These are phyloP conservation scores for Saprolegnia diclina DNA, from an alignment of 352 stramenopile species.

Conservation along the genomic window DNA sequence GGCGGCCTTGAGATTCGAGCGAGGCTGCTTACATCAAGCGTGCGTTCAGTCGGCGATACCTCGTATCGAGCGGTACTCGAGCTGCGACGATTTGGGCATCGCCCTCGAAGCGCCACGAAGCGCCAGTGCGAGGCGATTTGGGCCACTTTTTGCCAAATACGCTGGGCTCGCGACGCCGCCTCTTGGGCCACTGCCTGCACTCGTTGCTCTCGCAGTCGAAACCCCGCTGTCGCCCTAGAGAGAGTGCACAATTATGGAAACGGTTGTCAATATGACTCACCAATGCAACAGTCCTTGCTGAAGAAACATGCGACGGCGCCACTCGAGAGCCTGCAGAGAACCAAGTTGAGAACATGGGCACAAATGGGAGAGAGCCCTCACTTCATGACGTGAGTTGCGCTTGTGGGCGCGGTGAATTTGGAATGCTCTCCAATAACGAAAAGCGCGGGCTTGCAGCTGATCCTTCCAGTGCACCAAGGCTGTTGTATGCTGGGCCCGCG, in stretches of 20 bases:
- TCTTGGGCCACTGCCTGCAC: background rate
- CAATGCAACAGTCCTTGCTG: slow-evolving; percentile 9
- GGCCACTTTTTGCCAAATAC: background rate
- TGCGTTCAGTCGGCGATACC: background rate
- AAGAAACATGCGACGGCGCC: slow-evolving; percentile 4
- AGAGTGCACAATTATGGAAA: background rate
- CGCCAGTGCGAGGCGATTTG: slow-evolving; percentile 13
- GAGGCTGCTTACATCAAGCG: background rate
- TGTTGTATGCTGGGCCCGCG: background rate
- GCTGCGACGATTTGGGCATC: background rate
- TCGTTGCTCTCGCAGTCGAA: slow-evolving; percentile 5
- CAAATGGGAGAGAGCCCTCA: background rate
- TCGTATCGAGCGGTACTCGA: background rate
- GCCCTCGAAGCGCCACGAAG: background rate
- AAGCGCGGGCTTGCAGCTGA: slow-evolving; percentile 1
- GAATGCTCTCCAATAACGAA: background rate
- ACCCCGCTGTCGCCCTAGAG: background rate
- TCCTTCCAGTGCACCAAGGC: slow-evolving; percentile 16
- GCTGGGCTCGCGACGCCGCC: background rate
- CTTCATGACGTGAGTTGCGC: slow-evolving; percentile 8
- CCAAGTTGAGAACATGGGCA: background rate
- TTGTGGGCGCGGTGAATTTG: background rate
- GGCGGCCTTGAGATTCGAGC: background rate
- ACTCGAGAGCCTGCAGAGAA: slow-evolving; percentile 11
- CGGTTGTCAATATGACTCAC: background rate